Conservation (phyloP, 106 monocot genomes). For the Dendrobium chrysotoxum region DNA sequence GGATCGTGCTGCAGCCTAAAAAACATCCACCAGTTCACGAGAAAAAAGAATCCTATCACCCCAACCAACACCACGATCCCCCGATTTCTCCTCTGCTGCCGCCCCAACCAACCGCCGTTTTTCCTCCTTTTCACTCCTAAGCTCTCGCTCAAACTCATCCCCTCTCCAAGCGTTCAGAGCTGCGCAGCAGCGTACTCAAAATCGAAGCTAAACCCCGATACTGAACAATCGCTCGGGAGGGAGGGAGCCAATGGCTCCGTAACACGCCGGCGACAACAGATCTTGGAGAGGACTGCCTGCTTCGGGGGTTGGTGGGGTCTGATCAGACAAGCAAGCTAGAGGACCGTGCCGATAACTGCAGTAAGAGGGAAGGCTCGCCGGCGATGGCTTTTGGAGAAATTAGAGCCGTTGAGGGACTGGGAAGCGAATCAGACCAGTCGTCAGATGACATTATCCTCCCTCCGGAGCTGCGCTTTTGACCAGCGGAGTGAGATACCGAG, state of each 20-base stretch:
- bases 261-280: no score
- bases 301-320: no score
- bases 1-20: constrained; percentile 26
- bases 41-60: constrained; percentile 47
- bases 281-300: no score
- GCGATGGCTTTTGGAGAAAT: no score
- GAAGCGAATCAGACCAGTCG: no score
- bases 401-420: no score
- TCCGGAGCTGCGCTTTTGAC: no score
- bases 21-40: constrained; percentile 65
- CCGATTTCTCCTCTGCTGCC: constrained; percentile 15
- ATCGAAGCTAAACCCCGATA: neutral
- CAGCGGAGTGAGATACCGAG: no score
- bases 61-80: constrained; percentile 24
- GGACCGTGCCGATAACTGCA: no score
- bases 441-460: no score
- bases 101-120: neutral
- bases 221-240: neutral
- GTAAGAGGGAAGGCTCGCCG: no score
- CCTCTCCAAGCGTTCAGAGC: neutral
- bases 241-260: neutral
- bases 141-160: neutral
- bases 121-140: constrained; percentile 11
- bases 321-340: no score
- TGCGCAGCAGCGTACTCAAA: neutral